phyloP scores from a whole-genome alignment of 73 alveolate species.

The Loxodes magnus region DNA sequence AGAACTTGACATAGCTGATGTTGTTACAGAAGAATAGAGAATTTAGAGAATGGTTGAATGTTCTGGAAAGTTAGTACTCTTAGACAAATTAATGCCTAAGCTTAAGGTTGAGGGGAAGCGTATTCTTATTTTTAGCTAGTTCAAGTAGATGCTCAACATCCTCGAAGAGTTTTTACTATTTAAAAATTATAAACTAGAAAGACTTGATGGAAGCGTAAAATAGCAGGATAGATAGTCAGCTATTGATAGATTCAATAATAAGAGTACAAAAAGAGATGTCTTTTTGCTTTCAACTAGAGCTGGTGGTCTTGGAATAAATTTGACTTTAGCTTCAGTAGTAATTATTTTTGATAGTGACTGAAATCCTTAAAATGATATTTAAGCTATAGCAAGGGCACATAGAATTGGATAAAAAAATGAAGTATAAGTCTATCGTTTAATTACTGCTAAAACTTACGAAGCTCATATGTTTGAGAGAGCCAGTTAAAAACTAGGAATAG shows the following conservation, averaged over 20 bases:
- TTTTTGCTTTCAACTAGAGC: slow-evolving; percentile 90
- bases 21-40: slow-evolving; percentile 31
- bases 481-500: slow-evolving; percentile 49
- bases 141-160: slow-evolving; percentile 42
- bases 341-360: slow-evolving; percentile 59
- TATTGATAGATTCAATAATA: slow-evolving; percentile 49
- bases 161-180: slow-evolving; percentile 48
- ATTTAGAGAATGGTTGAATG: slow-evolving; percentile 18
- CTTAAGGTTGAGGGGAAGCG: slow-evolving; percentile 5
- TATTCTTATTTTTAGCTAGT: slow-evolving; percentile 31
- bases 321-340: slow-evolving; percentile 65
- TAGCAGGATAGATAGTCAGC: slow-evolving; percentile 82
- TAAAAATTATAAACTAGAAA: slow-evolving; percentile 28
- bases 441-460: slow-evolving; percentile 38
- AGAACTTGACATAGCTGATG: slow-evolving; percentile 24
- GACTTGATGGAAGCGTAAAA: slow-evolving; percentile 96
- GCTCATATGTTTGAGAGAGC: slow-evolving; percentile 64
- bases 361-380: slow-evolving; percentile 64
- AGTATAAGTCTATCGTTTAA: slow-evolving; percentile 54
- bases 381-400: slow-evolving; percentile 83
- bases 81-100: slow-evolving; percentile 32
- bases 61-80: slow-evolving; percentile 38
- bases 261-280: slow-evolving; percentile 55
- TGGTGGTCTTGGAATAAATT: slow-evolving; percentile 90
- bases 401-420: slow-evolving; percentile 66